These are phyloP conservation scores for Rostrohypoxylon terebratum DNA, from an alignment of 495 filamentous ascomycete species.

Conservation along the genomic window DNA sequence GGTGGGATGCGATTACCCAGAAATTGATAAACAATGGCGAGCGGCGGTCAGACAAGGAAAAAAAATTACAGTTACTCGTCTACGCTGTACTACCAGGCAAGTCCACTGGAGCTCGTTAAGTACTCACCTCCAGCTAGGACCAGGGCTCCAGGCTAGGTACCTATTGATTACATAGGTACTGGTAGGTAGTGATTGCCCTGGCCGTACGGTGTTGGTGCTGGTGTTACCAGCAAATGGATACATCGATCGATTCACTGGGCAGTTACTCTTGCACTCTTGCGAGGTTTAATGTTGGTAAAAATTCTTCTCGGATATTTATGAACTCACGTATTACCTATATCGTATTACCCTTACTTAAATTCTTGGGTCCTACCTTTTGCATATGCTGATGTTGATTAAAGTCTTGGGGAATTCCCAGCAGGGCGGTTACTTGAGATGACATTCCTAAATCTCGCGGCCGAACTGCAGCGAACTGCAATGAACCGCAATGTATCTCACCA, in stretches of 20 bases:
- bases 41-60: not conserved
- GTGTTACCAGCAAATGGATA: conserved; percentile 22
- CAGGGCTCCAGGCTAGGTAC: not conserved
- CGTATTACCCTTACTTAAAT: conserved; percentile 2
- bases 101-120: no score
- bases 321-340: conserved; percentile 23
- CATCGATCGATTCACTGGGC: no score
- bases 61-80: not conserved
- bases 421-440: conserved; percentile 18
- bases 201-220: conserved; percentile 38
- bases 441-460: conserved; percentile 7
- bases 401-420: conserved; percentile 21
- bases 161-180: not conserved
- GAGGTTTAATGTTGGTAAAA: not conserved
- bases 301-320: conserved; percentile 22
- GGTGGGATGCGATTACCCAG: conserved; percentile 13
- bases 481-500: conserved; percentile 19
- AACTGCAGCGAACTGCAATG: conserved; percentile 12
- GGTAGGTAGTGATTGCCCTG: conserved; percentile 26
- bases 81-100: no score
- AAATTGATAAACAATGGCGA: conserved; percentile 6
- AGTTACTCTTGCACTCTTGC: conserved; percentile 14
- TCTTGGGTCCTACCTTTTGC: not conserved
- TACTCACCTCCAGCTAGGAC: no score
- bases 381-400: not conserved